Evolutionary conservation across 169 alveolate genomes (phyloP), one percentile per base, ranked within the genome.

Genomic region (Plasmodium cynomolgi): DNA sequence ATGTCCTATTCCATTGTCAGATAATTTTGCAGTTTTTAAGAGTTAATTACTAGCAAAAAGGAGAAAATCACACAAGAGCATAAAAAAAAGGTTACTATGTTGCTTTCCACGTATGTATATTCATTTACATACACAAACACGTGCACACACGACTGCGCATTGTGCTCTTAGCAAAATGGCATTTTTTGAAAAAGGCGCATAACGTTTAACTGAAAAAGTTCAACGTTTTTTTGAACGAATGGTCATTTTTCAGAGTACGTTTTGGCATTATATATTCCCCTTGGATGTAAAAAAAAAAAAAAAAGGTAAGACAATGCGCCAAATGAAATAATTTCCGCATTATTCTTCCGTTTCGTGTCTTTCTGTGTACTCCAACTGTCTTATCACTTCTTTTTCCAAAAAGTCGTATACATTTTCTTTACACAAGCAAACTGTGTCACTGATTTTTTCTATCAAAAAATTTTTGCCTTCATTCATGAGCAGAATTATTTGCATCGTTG

Each of bases 341-440:
- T 73, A 84, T 41, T 84, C 93, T 39, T 92, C 93, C 54, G 83
- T 81, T 62, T 84, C 93, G 71, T 84, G 93, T 58, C 91, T 92
- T 92, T 92, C 92, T 23, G 95, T 77, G 77, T 72, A 79, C 75
- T 84, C 93, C 58, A 92, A 92, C 71, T 80, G 86, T 77, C 74
- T 92, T 56, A 88, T 83, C 13, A 88, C 93, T 58, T 93, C 91
- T 84, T 86, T 72, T 83, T 79, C 92, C 41, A 96, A 84, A 92
- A 96, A 96, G 31, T 95, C 97, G 81, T 91, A 74, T 26, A 96
- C 98, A 47, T 81, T 81, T 82, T 95, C 97, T 83, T 95, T 95
- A 84, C 98, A 96, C 41, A 96, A 96, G 62, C 97, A 96, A 39
- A 96, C 97, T 58, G 97, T 92, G 31, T 96, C 98, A 84, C 96